Conservation (phyloP, 257 asterid genomes). For the Agastache rugosa region DNA sequence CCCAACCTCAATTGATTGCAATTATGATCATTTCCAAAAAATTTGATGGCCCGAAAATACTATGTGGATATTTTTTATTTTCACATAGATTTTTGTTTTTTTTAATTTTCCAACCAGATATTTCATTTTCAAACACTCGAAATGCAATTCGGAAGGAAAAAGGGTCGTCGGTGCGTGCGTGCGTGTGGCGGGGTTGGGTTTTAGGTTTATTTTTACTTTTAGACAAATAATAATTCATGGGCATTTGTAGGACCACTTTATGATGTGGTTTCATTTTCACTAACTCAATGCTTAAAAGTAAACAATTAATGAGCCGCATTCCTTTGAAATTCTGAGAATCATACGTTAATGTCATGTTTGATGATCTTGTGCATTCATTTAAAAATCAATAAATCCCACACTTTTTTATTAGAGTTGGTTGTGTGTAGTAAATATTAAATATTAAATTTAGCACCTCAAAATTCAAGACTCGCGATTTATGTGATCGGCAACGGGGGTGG, state of each 20-base stretch:
- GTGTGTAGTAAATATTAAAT: not conserved
- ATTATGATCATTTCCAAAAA: too few relatives aligned
- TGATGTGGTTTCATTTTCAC: not conserved
- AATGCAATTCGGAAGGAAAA: too few relatives aligned
- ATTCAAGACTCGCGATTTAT: not conserved
- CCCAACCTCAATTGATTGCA: too few relatives aligned
- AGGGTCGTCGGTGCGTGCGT: too few relatives aligned
- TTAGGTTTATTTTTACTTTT: too few relatives aligned
- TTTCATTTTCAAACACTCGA: too few relatives aligned
- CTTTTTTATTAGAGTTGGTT: not conserved
- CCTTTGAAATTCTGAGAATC: not conserved
- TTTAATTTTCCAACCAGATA: too few relatives aligned
- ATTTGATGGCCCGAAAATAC: too few relatives aligned
- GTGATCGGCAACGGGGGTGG: not conserved
- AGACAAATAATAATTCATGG: not conserved
- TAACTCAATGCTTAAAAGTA: not conserved
- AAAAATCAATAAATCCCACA: not conserved
- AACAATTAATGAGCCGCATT: not conserved
- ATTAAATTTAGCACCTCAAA: conserved; percentile 8
- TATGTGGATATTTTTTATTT: too few relatives aligned
- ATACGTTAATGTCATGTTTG: not conserved
- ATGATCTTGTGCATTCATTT: conserved; percentile 6
- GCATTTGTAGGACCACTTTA: not conserved
- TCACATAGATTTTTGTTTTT: too few relatives aligned
- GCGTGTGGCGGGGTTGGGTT: too few relatives aligned